Conservation (phyloP, 768 basidiomycete species). For the Suillus tomentosus region DNA sequence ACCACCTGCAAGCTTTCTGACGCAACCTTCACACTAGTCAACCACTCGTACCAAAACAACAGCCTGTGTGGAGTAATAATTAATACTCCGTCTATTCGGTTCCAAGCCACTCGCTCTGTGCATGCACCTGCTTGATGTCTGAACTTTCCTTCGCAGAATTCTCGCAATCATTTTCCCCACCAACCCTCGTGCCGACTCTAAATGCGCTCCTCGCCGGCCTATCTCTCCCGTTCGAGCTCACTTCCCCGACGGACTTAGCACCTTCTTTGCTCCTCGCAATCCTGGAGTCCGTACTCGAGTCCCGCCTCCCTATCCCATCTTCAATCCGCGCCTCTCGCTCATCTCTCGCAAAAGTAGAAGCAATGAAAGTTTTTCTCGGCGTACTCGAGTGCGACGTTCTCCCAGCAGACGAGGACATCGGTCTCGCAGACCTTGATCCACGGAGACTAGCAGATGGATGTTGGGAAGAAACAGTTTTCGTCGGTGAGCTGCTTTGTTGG, state of each 20-base stretch:
- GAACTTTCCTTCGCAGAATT: conserved; percentile 13
- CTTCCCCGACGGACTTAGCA: conserved; percentile 62
- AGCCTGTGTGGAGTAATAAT: not conserved
- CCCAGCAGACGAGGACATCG: conserved; percentile 57
- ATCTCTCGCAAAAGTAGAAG: conserved; percentile 49
- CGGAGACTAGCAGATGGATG: conserved; percentile 62
- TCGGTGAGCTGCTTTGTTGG: conserved; percentile 73
- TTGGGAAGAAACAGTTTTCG: conserved; percentile 64
- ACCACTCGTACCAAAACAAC: not conserved
- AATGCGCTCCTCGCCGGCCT: conserved; percentile 50
- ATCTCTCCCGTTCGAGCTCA: conserved; percentile 46
- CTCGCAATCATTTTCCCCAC: conserved; percentile 11
- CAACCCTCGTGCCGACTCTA: conserved; percentile 31
- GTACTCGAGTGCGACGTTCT: conserved; percentile 70
- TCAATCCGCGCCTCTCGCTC: conserved; percentile 40
- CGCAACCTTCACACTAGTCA: not conserved
- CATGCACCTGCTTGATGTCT: conserved; percentile 6
- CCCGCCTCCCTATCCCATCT: conserved; percentile 50
- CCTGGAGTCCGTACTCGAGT: conserved; percentile 59
- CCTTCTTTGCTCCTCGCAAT: conserved; percentile 72
- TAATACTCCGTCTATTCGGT: not conserved
- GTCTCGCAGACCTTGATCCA: conserved; percentile 67
- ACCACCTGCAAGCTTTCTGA: not conserved
- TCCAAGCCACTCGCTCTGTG: not conserved
- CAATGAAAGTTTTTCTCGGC: conserved; percentile 76